phyloP scores from a whole-genome alignment of 2,329 filamentous ascomycete genomes.

The Intubia oerlemansii region DNA sequence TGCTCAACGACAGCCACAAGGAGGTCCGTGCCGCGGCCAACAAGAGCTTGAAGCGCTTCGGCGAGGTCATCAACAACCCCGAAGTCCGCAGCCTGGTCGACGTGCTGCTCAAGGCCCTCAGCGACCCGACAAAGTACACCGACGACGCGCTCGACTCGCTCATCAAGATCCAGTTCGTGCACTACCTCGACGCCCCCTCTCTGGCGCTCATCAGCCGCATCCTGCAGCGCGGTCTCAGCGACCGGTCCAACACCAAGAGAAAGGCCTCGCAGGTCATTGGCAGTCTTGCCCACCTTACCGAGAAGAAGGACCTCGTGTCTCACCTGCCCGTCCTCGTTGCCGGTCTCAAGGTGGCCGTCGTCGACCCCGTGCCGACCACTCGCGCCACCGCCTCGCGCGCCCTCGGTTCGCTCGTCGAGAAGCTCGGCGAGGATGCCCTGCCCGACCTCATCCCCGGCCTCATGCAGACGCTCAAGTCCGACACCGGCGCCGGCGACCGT shows the following conservation, averaged over 20 bases:
- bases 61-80: slow-evolving; percentile 94
- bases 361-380: slow-evolving; percentile 91
- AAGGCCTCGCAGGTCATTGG: slow-evolving; percentile 97
- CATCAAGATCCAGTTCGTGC: slow-evolving; percentile 95
- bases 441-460: slow-evolving; percentile 94
- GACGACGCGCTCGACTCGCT: slow-evolving; percentile 83
- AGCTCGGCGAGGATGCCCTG: slow-evolving; percentile 87
- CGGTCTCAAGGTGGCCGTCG: slow-evolving; percentile 69
- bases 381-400: slow-evolving; percentile 91
- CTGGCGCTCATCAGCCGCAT: slow-evolving; percentile 89
- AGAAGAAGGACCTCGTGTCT: slow-evolving; percentile 78
- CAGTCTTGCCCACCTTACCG: slow-evolving; percentile 87
- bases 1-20: slow-evolving; percentile 95
- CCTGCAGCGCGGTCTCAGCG: slow-evolving; percentile 73
- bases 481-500: slow-evolving; percentile 87
- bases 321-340: slow-evolving; percentile 85
- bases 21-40: slow-evolving; percentile 86
- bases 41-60: slow-evolving; percentile 89
- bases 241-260: slow-evolving; percentile 84
- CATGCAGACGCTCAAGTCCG: slow-evolving; percentile 94
- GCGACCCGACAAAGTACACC: slow-evolving; percentile 91
- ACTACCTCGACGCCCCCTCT: slow-evolving; percentile 95
- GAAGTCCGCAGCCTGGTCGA: slow-evolving; percentile 87
- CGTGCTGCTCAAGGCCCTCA: slow-evolving; percentile 85
- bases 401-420: slow-evolving; percentile 89